Percentiles rank a stretch among this genome's conserved stretches.
Evolutionary conservation across 2,329 filamentous ascomycete genomes (phyloP).

Genomic region (Penicillium concentricum): DNA sequence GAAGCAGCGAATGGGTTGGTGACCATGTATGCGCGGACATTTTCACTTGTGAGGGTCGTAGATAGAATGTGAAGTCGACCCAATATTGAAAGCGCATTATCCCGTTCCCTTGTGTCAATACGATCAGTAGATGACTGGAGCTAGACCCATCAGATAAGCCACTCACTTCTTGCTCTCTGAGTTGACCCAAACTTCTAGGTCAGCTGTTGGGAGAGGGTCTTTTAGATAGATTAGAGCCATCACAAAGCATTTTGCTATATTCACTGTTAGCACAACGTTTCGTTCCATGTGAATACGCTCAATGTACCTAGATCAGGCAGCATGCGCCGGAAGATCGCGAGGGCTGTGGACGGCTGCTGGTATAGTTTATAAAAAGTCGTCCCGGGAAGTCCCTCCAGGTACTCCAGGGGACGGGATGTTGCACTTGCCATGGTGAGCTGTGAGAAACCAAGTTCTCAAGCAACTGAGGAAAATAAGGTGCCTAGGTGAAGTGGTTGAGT

Average conservation of each 20-base stretch:
- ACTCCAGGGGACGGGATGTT: slow-evolving; percentile 71
- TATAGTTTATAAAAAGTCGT: slow-evolving; percentile 90
- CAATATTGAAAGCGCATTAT: slow-evolving; percentile 78
- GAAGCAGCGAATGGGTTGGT: slow-evolving; percentile 80
- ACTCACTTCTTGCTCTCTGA: slow-evolving; percentile 59
- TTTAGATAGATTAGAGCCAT: slow-evolving; percentile 94
- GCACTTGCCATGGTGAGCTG: slow-evolving; percentile 53
- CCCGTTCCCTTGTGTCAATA: slow-evolving; percentile 62
- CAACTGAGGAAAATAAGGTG: slow-evolving; percentile 16
- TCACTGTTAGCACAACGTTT: slow-evolving; percentile 14
- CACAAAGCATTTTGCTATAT: slow-evolving; percentile 83
- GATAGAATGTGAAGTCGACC: slow-evolving; percentile 82
- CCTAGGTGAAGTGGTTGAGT: slow-evolving; percentile 11
- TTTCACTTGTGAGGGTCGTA: slow-evolving; percentile 60
- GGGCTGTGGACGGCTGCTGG: slow-evolving; percentile 89
- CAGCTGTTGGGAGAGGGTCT: slow-evolving; percentile 70
- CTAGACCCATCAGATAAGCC: background rate
- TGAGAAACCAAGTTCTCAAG: slow-evolving; percentile 24
- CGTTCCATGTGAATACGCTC: slow-evolving; percentile 9
- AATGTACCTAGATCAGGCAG: slow-evolving; percentile 77
- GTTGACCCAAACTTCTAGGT: slow-evolving; percentile 84
- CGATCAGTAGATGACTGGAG: background rate
- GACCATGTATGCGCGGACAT: slow-evolving; percentile 70
- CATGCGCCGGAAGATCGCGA: slow-evolving; percentile 97
- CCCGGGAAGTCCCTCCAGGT: slow-evolving; percentile 86